Base-by-base conservation (phyloP, 1,284 basidiomycete species). In the Ustilago xerochloae region DNA sequence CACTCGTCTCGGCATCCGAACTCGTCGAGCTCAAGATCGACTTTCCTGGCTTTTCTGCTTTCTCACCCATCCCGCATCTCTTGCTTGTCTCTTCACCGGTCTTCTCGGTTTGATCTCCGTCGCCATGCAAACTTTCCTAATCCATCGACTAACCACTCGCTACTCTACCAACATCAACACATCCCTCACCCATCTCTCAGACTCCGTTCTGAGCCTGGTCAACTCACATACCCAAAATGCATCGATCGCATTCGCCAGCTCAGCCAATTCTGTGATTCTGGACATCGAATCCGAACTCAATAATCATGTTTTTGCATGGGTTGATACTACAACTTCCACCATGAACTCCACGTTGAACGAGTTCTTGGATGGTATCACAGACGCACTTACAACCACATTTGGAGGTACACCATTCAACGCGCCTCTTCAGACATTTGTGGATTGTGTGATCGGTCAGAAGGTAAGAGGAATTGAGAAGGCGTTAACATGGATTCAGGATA, bases 401-500 rank as follows among this genome's bases (percentile, higher is more conserved):
- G 87, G 96, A 77, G 49, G 54, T 6, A 76, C 76, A 26, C 68
- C 72, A 1, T 73, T 80, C 36, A 63, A 72, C 29, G 60, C 49
- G 7, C 67, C 73, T 2, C 56, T 78, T n/a, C 80, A 78, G 55
- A 72, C 62, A 3, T 70, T 78, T 39, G 57, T 72, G 20, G 41
- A 72, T 39, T 99, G 96, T 84, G 88, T 97, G 78, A 88, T 98
- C 71, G 94, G 95, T 6, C 89, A 89, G 64, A 99, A 99, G 84
- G 90, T 98, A 49, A 87, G 90, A 59, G 92, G 90, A 7, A 88
- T 99, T 77, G 92, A 95, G 85, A 88, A 90, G 20, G 94, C 92
- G 8, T 87, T 98, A 50, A 97, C 93, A 0, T 98, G 96, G 89
- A 87, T 98, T 66, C 91, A 95, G 78, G 87, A 94, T 72, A 94